Percentiles rank a stretch among this genome's conserved stretches.
Evolutionary conservation across 176 grass and related monocot genomes (phyloP).

Genomic region (Oryza coarctata): DNA sequence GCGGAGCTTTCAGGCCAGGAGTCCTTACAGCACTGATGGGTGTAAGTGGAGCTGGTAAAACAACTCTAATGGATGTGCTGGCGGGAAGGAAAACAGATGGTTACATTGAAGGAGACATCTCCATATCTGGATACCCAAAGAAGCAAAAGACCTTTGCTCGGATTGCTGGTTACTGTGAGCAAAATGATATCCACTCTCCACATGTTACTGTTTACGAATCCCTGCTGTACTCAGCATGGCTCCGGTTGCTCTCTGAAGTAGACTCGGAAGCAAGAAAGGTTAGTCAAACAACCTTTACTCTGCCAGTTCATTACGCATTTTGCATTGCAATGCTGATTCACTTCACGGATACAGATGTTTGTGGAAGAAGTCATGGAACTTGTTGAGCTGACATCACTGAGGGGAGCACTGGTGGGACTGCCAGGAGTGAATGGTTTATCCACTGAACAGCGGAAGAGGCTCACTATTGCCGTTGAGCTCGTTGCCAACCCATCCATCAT

Average conservation of each 20-base stretch:
- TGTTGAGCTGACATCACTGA: constrained; percentile 70
- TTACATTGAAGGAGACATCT: constrained; percentile 81
- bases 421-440: constrained; percentile 94
- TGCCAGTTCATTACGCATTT: neutral
- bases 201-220: constrained; percentile 95
- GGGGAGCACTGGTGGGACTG: constrained; percentile 77
- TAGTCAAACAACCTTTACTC: neutral
- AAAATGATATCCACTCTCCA: constrained; percentile 96
- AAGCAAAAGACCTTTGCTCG: constrained; percentile 95
- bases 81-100: constrained; percentile 88
- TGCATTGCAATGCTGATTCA: neutral
- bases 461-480: constrained; percentile 91
- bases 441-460: constrained; percentile 85
- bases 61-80: constrained; percentile 94
- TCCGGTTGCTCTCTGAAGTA: constrained; percentile 73
- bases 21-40: constrained; percentile 97
- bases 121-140: constrained; percentile 90
- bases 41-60: constrained; percentile 89
- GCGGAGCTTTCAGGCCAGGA: constrained; percentile 88
- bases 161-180: constrained; percentile 91
- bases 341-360: constrained; percentile 64
- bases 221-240: constrained; percentile 92
- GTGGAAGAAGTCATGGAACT: constrained; percentile 91
- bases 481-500: constrained; percentile 95
- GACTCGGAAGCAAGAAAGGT: constrained; percentile 80